Conservation (phyloP, 169 alveolate species). For the Babesia microti region DNA sequence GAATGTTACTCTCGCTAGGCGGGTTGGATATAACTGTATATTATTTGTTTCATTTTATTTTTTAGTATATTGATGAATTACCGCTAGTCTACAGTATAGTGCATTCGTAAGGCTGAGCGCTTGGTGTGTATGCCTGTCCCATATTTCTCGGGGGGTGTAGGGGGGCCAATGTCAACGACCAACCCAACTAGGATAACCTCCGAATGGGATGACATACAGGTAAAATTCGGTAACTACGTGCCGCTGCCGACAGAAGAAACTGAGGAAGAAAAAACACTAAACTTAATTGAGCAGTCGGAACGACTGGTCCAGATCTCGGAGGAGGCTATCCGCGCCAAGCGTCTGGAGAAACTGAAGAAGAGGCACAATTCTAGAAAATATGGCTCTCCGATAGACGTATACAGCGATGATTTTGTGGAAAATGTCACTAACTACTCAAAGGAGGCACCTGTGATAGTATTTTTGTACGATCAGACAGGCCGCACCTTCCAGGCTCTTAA, state of each 20-base stretch:
- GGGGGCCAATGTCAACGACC: constrained; percentile 77
- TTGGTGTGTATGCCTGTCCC: background rate
- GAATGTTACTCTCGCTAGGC: constrained; percentile 18
- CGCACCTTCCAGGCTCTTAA: too few species aligned
- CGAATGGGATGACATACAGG: constrained; percentile 81
- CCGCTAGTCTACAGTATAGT: constrained; percentile 4
- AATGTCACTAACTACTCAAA: constrained; percentile 41
- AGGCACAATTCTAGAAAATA: constrained; percentile 7
- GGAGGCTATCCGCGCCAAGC: constrained; percentile 32
- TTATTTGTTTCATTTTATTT: background rate
- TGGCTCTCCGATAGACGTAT: constrained; percentile 29
- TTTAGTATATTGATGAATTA: background rate
- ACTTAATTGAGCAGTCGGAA: constrained; percentile 30
- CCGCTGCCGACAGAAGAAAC: constrained; percentile 61
- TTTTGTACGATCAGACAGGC: too few species aligned
- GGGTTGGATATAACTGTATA: background rate
- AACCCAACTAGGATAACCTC: constrained; percentile 73
- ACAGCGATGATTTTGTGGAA: constrained; percentile 19
- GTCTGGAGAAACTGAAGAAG: constrained; percentile 39
- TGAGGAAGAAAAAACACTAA: constrained; percentile 60
- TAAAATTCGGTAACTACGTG: constrained; percentile 72
- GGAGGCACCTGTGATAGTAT: background rate
- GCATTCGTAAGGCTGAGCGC: background rate
- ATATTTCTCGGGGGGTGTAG: too few species aligned
- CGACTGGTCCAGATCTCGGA: background rate